Evolutionary conservation across 352 stramenopile species (phyloP).

Genomic region (Globisporangium yorkense): DNA sequence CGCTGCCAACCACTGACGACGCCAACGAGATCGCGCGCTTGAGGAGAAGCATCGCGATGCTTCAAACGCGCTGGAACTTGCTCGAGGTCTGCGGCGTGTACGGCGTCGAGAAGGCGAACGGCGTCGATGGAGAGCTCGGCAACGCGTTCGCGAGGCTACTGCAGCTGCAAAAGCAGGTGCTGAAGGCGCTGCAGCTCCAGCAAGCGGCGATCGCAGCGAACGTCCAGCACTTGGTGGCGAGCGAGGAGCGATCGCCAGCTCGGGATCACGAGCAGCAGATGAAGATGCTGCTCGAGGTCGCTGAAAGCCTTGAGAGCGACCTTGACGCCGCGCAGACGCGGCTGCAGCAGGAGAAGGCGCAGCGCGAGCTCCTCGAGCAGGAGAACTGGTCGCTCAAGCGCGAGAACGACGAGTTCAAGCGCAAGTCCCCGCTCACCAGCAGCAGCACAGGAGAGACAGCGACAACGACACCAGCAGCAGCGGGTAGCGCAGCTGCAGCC

Average conservation of each 20-base stretch:
- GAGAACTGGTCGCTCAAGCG: slow-evolving; percentile 41
- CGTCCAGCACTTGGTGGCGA: not conserved
- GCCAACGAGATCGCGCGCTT: slow-evolving; percentile 3
- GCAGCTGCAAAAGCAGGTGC: slow-evolving; percentile 41
- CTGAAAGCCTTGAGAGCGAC: slow-evolving; percentile 54
- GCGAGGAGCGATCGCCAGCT: not conserved
- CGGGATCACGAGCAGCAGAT: slow-evolving; percentile 25
- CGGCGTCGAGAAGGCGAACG: slow-evolving; percentile 28
- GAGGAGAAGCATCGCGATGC: slow-evolving; percentile 15
- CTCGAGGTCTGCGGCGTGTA: slow-evolving; percentile 48
- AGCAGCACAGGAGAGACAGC: not conserved
- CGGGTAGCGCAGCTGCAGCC: not conserved
- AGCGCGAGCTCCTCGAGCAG: slow-evolving; percentile 37
- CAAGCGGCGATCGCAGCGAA: slow-evolving; percentile 10
- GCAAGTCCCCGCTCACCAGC: not conserved
- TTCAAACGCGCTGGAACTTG: slow-evolving; percentile 45
- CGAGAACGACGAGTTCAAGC: slow-evolving; percentile 18
- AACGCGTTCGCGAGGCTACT: slow-evolving; percentile 31
- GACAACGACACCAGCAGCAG: not conserved
- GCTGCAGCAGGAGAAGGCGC: slow-evolving; percentile 41
- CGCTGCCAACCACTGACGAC: not conserved
- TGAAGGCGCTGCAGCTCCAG: slow-evolving; percentile 32
- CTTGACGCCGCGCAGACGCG: slow-evolving; percentile 36
- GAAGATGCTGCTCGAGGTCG: slow-evolving; percentile 57
- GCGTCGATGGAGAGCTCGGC: slow-evolving; percentile 27